phyloP scores from a whole-genome alignment of 1,284 basidiomycete genomes.

The Microbotryomycetes sp. region DNA sequence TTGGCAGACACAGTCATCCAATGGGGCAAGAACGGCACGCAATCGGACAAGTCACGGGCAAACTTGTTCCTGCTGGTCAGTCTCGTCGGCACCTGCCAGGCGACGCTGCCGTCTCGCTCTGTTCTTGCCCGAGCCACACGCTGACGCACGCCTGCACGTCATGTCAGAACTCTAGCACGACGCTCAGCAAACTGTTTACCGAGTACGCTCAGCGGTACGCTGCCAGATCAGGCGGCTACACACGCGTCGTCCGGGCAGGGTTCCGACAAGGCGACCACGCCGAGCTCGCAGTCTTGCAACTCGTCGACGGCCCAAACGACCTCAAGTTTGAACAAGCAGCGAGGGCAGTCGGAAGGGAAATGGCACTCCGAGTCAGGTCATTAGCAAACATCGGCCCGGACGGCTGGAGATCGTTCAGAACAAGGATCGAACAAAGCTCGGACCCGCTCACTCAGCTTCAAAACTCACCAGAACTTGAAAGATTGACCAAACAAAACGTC shows the following conservation, averaged over 20 bases:
- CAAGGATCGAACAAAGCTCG: constrained; percentile 2
- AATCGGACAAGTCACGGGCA: constrained; percentile 23
- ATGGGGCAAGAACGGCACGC: constrained; percentile 65
- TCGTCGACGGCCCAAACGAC: constrained; percentile 90
- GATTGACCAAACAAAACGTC: constrained; percentile 23
- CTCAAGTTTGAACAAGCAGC: constrained; percentile 78
- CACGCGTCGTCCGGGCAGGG: constrained; percentile 84
- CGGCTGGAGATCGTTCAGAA: constrained; percentile 9
- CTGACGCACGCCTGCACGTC: background rate
- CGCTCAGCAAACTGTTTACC: constrained; percentile 70
- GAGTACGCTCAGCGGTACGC: constrained; percentile 76
- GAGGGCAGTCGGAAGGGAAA: constrained; percentile 70
- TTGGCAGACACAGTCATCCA: constrained; percentile 94
- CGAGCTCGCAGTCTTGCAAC: constrained; percentile 79
- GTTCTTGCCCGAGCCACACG: background rate
- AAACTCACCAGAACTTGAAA: background rate
- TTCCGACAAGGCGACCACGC: constrained; percentile 87
- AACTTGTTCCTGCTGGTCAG: constrained; percentile 55
- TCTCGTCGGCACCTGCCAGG: background rate
- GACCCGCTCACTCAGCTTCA: background rate
- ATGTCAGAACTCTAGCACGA: constrained; percentile 34
- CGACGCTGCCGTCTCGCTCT: background rate
- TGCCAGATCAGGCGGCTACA: constrained; percentile 84
- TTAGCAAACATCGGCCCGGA: background rate
- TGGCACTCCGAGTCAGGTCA: constrained; percentile 19